phyloP scores from a whole-genome alignment of 805 yeast species.

The Candida insectalens region DNA sequence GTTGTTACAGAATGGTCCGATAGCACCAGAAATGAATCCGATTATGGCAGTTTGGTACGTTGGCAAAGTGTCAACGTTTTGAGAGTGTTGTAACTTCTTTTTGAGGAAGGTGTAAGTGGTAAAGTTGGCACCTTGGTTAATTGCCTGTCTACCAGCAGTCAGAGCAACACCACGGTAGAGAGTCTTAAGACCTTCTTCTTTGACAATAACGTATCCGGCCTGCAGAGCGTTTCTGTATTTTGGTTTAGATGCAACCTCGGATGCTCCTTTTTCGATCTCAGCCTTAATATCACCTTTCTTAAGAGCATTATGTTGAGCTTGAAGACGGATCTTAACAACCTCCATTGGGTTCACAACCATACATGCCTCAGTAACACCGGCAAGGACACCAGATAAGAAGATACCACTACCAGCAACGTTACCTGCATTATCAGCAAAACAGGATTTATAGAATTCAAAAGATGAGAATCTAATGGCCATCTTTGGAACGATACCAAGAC shows the following conservation, averaged over 20 bases:
- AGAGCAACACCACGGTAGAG: constrained; percentile 90
- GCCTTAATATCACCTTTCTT: too few relatives aligned
- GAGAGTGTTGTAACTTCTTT: constrained; percentile 55
- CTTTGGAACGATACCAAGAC: constrained; percentile 94
- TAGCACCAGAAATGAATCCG: constrained; percentile 90
- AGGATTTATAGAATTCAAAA: constrained; percentile 76
- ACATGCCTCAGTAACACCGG: constrained; percentile 95
- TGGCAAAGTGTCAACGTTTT: constrained; percentile 54
- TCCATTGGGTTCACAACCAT: constrained; percentile 95
- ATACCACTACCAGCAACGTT: constrained; percentile 63
- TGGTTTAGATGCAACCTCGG: constrained; percentile 34
- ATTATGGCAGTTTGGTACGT: constrained; percentile 89
- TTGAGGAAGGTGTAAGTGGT: constrained; percentile 87
- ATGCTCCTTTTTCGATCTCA: constrained; percentile 22
- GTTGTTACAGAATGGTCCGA: constrained; percentile 96
- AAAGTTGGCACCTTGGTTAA: constrained; percentile 97
- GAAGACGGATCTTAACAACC: constrained; percentile 91
- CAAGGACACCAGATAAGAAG: constrained; percentile 91
- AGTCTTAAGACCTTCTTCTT: constrained; percentile 85
- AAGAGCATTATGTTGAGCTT: constrained; percentile 91
- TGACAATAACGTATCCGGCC: constrained; percentile 72
- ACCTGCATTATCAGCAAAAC: constrained; percentile 54
- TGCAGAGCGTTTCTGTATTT: constrained; percentile 91
- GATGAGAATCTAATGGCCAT: constrained; percentile 97
- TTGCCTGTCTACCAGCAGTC: constrained; percentile 96